Percentiles rank a stretch among this genome's conserved stretches.
phyloP scores from a whole-genome alignment of 805 yeast genomes.

The Cyberlindnera bimundalis region DNA sequence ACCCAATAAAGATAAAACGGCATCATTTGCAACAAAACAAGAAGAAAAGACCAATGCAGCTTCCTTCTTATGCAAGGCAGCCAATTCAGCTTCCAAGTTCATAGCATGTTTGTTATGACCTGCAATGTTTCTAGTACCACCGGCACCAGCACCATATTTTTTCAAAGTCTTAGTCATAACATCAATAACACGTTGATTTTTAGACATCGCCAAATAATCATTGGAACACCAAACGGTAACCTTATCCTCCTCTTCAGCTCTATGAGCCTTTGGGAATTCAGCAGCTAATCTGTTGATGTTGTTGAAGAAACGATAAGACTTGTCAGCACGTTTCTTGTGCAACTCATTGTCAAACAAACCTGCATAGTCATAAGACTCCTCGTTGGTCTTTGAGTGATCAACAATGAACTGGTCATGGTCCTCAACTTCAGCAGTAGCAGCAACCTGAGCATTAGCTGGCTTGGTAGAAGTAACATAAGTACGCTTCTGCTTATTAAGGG shows the following conservation, averaged over 20 bases:
- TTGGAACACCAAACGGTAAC: constrained; percentile 99
- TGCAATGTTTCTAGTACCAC: constrained; percentile 98
- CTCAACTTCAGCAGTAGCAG: constrained; percentile 27
- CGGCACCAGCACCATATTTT: constrained; percentile 97
- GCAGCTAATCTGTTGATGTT: constrained; percentile 93
- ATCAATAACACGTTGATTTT: constrained; percentile 64
- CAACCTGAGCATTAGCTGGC: constrained; percentile 31
- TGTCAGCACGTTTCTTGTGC: constrained; percentile 73
- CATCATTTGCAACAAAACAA: constrained; percentile 96
- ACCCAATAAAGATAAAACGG: constrained; percentile 86
- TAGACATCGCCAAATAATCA: constrained; percentile 95
- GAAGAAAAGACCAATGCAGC: constrained; percentile 94
- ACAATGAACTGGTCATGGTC: constrained; percentile 23
- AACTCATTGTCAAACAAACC: constrained; percentile 68
- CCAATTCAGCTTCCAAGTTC: constrained; percentile 78
- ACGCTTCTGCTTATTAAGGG: constrained; percentile 43
- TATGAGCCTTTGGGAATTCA: constrained; percentile 92
- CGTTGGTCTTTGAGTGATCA: constrained; percentile 42
- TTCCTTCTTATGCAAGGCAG: constrained; percentile 89
- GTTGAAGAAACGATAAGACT: constrained; percentile 93
- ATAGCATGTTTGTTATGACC: constrained; percentile 95
- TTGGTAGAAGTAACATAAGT: constrained; percentile 33
- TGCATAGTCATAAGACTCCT: constrained; percentile 62
- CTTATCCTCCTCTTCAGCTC: constrained; percentile 66
- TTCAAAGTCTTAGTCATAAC: constrained; percentile 79